phyloP scores from a whole-genome alignment of 139 green algal species.

The Chlamydomonas applanata region DNA sequence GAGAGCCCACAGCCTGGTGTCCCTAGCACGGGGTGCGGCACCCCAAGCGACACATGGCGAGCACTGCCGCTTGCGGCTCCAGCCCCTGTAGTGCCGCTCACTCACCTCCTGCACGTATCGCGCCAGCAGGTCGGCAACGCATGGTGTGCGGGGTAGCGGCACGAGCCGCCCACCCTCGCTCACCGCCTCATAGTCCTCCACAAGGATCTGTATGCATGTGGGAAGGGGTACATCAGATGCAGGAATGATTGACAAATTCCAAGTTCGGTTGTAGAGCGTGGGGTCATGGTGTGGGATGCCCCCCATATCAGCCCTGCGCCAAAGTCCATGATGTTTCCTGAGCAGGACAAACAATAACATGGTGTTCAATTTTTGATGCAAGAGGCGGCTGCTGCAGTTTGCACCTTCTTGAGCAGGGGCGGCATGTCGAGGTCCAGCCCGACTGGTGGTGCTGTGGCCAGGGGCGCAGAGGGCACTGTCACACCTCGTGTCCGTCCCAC shows the following conservation, averaged over 20 bases:
- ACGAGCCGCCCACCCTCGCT: constrained; percentile 49
- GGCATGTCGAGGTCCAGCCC: constrained; percentile 68
- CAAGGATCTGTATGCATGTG: constrained; percentile 51
- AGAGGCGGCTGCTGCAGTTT: too few species aligned
- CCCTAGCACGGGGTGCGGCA: too few species aligned
- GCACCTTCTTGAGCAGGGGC: constrained; percentile 55
- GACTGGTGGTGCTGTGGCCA: not conserved
- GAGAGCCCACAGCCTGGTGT: too few species aligned
- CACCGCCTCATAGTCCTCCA: constrained; percentile 75
- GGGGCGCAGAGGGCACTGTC: not conserved
- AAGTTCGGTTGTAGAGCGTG: too few species aligned
- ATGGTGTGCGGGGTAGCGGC: constrained; percentile 67
- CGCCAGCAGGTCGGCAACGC: constrained; percentile 54
- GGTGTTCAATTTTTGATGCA: too few species aligned
- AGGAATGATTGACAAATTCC: not conserved
- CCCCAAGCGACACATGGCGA: too few species aligned
- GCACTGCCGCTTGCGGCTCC: too few species aligned
- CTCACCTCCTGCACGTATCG: constrained; percentile 40
- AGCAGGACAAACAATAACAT: not conserved
- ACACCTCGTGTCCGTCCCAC: not conserved
- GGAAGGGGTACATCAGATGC: constrained; percentile 33
- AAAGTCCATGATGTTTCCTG: not conserved
- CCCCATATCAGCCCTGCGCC: too few species aligned
- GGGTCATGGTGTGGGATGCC: too few species aligned
- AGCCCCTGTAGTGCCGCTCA: too few species aligned